Evolutionary conservation across 1,139 yeast species (phyloP).

Genomic region (Zygosaccharomyces pseudobailii): DNA sequence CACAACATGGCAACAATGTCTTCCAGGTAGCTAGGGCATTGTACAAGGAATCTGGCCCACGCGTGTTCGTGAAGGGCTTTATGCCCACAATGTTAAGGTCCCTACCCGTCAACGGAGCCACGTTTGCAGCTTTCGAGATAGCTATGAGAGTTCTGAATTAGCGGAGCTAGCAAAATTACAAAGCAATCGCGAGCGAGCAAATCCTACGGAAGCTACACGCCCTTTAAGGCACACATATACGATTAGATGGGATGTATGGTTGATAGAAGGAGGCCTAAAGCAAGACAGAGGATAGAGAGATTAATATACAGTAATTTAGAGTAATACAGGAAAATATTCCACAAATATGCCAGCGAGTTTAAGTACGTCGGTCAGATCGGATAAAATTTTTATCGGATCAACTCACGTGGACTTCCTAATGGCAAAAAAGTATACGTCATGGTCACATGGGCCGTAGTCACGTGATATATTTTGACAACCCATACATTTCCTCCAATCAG

Average conservation of each 20-base stretch:
- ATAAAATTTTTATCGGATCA: too few relatives aligned
- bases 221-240: background rate
- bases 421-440: background rate
- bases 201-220: background rate
- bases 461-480: background rate
- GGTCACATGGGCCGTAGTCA: background rate
- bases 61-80: constrained; percentile 84
- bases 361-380: too few relatives aligned
- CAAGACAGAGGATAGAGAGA: background rate
- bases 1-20: constrained; percentile 34
- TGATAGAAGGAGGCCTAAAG: background rate
- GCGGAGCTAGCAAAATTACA: background rate
- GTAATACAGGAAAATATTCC: background rate
- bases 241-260: background rate
- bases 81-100: constrained; percentile 89
- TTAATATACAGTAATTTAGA: background rate
- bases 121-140: constrained; percentile 85
- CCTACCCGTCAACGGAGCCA: constrained; percentile 95
- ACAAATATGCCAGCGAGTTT: too few relatives aligned
- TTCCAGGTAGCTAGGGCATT: constrained; percentile 53
- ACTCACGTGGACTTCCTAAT: too few relatives aligned
- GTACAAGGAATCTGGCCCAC: constrained; percentile 52
- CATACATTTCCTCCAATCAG: background rate
- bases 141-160: constrained; percentile 52
- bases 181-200: background rate